Evolutionary conservation across 164 flowering plant genomes (phyloP).

Genomic region (Sedum album): DNA sequence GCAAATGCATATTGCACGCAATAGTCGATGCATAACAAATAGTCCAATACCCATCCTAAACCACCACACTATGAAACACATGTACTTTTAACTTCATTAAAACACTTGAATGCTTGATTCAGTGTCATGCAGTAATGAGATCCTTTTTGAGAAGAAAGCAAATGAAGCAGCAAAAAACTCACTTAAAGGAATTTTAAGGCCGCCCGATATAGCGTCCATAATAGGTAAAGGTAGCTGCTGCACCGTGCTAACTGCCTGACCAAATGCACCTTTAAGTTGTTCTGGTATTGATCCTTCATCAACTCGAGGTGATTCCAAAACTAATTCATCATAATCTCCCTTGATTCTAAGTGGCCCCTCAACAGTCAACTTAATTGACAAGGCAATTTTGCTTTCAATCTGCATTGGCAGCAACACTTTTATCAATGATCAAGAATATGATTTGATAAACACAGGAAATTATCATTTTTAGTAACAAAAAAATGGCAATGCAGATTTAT

Average conservation of each 20-base stretch:
- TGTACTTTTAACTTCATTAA: no score
- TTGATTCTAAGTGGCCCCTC: conserved; percentile 92
- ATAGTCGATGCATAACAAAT: no score
- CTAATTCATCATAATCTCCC: conserved; percentile 78
- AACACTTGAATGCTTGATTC: no score
- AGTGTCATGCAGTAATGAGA: neutral
- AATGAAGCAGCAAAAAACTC: neutral
- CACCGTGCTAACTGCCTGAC: conserved; percentile 53
- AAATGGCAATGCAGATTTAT: neutral
- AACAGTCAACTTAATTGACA: conserved; percentile 54
- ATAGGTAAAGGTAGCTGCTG: conserved; percentile 74
- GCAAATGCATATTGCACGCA: neutral
- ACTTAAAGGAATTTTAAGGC: conserved; percentile 78
- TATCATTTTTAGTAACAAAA: neutral
- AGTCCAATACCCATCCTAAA: no score
- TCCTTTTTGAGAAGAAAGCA: neutral
- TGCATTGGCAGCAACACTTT: conserved; percentile 30
- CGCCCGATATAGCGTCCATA: conserved; percentile 50
- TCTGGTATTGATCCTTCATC: conserved; percentile 65
- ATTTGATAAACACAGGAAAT: neutral
- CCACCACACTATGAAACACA: no score
- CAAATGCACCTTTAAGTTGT: conserved; percentile 61
- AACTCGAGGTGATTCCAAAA: conserved; percentile 55
- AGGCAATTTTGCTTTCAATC: conserved; percentile 67
- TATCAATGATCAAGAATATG: neutral